Conservation (phyloP, 1,284 basidiomycete species). For the Meripilus lineatus region DNA sequence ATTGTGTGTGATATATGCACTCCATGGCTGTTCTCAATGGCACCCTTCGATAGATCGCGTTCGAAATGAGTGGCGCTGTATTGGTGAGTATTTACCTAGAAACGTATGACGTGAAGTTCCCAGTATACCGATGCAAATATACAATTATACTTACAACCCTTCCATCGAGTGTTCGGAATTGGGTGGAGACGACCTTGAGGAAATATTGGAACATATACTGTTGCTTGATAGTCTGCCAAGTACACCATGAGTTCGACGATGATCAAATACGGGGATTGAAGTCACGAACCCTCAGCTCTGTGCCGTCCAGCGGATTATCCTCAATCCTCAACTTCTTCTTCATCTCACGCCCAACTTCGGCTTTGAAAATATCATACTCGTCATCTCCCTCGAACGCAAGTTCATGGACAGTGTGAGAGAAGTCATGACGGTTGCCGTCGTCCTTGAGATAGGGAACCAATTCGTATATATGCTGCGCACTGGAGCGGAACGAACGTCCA, state of each 20-base stretch:
- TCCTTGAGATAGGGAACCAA: slow-evolving; percentile 94
- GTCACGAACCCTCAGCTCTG: slow-evolving; percentile 52
- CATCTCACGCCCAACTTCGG: slow-evolving; percentile 57
- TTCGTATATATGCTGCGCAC: slow-evolving; percentile 82
- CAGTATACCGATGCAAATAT: not conserved
- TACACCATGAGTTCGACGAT: too few species aligned
- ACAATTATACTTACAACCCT: slow-evolving; percentile 50
- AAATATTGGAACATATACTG: slow-evolving; percentile 97
- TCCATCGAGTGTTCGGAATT: slow-evolving; percentile 80
- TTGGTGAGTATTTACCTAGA: slow-evolving; percentile 76
- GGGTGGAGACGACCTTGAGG: slow-evolving; percentile 94
- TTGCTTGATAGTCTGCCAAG: slow-evolving; percentile 53
- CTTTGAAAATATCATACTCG: slow-evolving; percentile 66
- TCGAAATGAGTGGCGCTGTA: slow-evolving; percentile 97
- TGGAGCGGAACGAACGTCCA: slow-evolving; percentile 90
- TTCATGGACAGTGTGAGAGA: slow-evolving; percentile 85
- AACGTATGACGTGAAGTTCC: not conserved
- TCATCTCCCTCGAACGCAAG: slow-evolving; percentile 84
- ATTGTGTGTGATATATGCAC: slow-evolving; percentile 80
- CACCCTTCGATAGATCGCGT: slow-evolving; percentile 72
- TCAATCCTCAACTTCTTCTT: slow-evolving; percentile 73
- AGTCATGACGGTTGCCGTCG: slow-evolving; percentile 87
- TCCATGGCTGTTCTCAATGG: slow-evolving; percentile 60
- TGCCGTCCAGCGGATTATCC: slow-evolving; percentile 78
- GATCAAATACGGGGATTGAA: not conserved